Base-by-base conservation (phyloP, 1,284 basidiomycete genomes). In the Sporisorium exsertum region DNA sequence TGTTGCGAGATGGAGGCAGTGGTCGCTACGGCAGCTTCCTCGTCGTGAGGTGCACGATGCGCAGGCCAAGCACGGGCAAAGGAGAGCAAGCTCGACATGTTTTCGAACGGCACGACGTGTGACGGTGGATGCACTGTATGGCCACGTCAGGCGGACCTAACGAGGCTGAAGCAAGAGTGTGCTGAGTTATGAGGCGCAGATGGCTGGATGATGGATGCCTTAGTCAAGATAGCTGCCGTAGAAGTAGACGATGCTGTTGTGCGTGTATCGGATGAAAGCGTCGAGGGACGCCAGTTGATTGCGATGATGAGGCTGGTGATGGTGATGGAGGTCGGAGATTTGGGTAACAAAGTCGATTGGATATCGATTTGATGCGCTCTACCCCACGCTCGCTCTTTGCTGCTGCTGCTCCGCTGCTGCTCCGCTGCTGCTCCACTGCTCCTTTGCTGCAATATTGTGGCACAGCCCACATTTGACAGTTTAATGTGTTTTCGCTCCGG, bases 21-120 rank as follows among this genome's bases (percentile, higher is more conserved):
- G n/a, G 58, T 45, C 18, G 57, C 49, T 24, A 64, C 24, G 27
- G 50, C 53, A 24, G 62, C 61, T 54, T 73, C 65, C 43, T 64
- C 61, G 32, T 73, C 71, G 47, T 40, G 59, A 42, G 45, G 42
- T 0, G 43, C 51, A n/a, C 63, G 63, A 24, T 63, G 63, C 8
- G 47, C 35, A 26, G 67, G 61, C 22, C 61, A 61, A 26, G 67
- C 61, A 5, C 67, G 60, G 22, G 56, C 52, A 47, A 64, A 64
- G 24, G 69, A 64, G 22, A 72, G 59, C 45, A 72, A 24, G n/a
- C 43, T 72, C 13, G 69, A 64, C 69, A 72, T 69, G 56, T 8
- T 59, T n/a, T n/a, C 18, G 16, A 40, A n/a, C 1, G 37, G 37
- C 4, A n/a, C 18, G 5, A n/a, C 37, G 35, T 35, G 54, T 13